These are phyloP conservation scores for Microthyrium microscopicum DNA, from an alignment of 2,329 filamentous ascomycete genomes.

Conservation along the genomic window DNA sequence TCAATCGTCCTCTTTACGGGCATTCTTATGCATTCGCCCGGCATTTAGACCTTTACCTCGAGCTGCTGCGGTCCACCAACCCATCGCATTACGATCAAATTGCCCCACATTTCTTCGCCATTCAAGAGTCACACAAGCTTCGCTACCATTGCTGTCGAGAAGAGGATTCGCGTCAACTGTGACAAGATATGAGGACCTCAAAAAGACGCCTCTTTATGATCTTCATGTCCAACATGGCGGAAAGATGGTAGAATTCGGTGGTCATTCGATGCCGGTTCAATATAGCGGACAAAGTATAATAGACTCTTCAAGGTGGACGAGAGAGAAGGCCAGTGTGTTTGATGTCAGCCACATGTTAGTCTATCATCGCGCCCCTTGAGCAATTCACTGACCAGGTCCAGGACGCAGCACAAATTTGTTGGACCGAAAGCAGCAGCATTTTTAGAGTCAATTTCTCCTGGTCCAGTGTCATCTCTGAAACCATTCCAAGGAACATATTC, in stretches of 20 bases:
- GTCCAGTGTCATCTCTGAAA: constrained; percentile 46
- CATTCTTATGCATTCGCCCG: no score
- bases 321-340: constrained; percentile 75
- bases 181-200: constrained; percentile 21
- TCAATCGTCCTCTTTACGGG: no score
- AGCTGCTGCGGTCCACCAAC: no score
- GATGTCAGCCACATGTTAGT: constrained; percentile 89
- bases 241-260: constrained; percentile 95
- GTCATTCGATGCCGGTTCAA: constrained; percentile 83
- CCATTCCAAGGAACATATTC: constrained; percentile 64
- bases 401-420: constrained; percentile 66
- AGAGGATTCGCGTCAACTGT: no score
- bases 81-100: no score
- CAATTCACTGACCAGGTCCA: constrained; percentile 15
- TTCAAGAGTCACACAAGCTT: no score
- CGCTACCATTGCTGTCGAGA: no score
- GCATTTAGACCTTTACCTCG: no score
- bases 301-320: constrained; percentile 81
- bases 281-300: constrained; percentile 62
- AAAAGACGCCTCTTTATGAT: constrained; percentile 60
- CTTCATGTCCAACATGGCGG: constrained; percentile 62
- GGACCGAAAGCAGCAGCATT: constrained; percentile 69
- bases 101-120: no score
- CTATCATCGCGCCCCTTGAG: neutral
- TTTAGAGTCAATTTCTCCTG: constrained; percentile 70